Evolutionary conservation across 352 stramenopile genomes (phyloP).

Genomic region (Pythium phragmitis): DNA sequence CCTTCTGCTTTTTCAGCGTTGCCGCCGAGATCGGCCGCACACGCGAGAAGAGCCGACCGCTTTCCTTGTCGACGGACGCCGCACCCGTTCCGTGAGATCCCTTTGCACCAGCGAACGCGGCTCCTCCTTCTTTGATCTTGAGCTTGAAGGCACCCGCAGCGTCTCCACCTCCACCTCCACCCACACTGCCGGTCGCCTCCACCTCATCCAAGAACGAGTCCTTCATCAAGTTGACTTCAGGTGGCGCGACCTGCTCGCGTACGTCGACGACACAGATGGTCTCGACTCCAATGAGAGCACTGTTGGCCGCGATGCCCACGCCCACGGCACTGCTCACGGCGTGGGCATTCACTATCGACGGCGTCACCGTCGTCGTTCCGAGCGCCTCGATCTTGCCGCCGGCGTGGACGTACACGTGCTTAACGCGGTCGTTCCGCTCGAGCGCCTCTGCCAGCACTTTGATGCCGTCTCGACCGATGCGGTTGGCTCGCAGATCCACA

Average conservation of each 20-base stretch:
- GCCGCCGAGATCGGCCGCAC: conserved; percentile 51
- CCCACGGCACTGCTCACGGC: conserved; percentile 39
- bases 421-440: conserved; percentile 89
- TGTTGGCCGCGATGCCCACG: not conserved
- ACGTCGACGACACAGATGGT: conserved; percentile 95
- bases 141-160: conserved; percentile 52
- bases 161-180: not conserved
- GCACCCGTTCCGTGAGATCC: not conserved
- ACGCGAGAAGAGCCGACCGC: conserved; percentile 59
- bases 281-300: conserved; percentile 83
- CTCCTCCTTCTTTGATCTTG: conserved; percentile 39
- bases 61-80: conserved; percentile 46
- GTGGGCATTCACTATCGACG: conserved; percentile 47
- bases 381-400: conserved; percentile 95
- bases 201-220: conserved; percentile 17
- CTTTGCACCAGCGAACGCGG: conserved; percentile 20
- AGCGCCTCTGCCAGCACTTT: conserved; percentile 93
- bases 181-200: not conserved
- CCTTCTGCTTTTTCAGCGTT: conserved; percentile 74
- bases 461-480: conserved; percentile 90
- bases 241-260: conserved; percentile 65
- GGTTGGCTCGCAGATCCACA: conserved; percentile 92
- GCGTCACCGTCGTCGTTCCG: conserved; percentile 56
- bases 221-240: conserved; percentile 16
- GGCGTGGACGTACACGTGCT: conserved; percentile 96